Conservation (phyloP, 208 protist species). For the Crithidia thermophila region DNA sequence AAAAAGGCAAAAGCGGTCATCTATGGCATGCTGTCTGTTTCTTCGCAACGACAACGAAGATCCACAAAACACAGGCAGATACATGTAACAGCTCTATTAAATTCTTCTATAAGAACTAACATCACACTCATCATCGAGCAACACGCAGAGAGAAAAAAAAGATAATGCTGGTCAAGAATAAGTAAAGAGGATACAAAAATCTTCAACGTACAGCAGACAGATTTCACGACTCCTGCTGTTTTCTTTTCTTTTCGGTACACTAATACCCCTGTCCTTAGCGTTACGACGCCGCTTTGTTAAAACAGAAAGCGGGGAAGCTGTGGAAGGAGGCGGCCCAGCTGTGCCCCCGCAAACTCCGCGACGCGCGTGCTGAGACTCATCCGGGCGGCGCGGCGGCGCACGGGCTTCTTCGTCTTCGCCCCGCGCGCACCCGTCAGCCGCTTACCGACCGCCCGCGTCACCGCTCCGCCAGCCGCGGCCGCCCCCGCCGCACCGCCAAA, state of each 20-base stretch:
- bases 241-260: too few species aligned
- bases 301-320: constrained; percentile 61
- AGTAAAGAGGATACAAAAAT: too few species aligned
- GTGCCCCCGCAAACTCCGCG: constrained; percentile 46
- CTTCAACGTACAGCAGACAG: too few species aligned
- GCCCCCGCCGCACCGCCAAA: constrained; percentile 29
- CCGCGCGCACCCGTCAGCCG: constrained; percentile 32
- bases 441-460: constrained; percentile 37
- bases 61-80: neutral
- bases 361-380: constrained; percentile 41
- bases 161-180: too few species aligned
- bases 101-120: neutral
- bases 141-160: too few species aligned
- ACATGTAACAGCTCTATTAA: neutral
- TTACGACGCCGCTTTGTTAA: constrained; percentile 10
- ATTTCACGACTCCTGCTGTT: too few species aligned
- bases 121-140: too few species aligned
- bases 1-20: neutral
- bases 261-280: too few species aligned
- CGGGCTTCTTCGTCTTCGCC: constrained; percentile 30
- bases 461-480: constrained; percentile 13
- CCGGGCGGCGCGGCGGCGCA: constrained; percentile 30
- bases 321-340: constrained; percentile 52
- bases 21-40: too few species aligned
- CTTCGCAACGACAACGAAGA: neutral